phyloP scores from a whole-genome alignment of 768 basidiomycete species.

The Brasilioporus rufonigricans region DNA sequence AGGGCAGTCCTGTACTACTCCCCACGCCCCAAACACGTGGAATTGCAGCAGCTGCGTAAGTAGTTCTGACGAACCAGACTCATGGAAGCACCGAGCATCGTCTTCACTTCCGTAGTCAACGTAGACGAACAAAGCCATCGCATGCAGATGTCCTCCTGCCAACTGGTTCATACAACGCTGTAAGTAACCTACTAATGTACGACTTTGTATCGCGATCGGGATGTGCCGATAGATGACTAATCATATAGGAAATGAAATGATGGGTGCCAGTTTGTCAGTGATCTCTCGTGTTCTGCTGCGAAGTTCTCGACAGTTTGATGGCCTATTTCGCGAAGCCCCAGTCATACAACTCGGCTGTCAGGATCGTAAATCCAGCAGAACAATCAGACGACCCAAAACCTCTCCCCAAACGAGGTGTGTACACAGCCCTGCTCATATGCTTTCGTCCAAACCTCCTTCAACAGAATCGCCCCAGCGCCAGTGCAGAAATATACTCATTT shows the following conservation, averaged over 20 bases:
- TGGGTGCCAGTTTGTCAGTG: neutral
- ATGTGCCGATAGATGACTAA: constrained; percentile 24
- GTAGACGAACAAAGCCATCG: no score
- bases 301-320: constrained; percentile 38
- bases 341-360: constrained; percentile 58
- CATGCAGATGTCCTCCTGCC: no score
- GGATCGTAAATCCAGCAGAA: constrained; percentile 63
- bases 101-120: no score
- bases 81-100: no score
- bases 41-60: no score
- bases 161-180: no score
- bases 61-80: no score
- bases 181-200: no score
- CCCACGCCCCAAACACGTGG: no score
- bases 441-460: constrained; percentile 5
- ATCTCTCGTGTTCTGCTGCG: constrained; percentile 2
- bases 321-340: constrained; percentile 68
- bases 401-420: constrained; percentile 56
- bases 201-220: constrained; percentile 5
- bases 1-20: no score
- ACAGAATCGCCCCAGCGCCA: constrained; percentile 72
- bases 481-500: constrained; percentile 89
- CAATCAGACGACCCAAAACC: constrained; percentile 40
- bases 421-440: neutral
- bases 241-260: constrained; percentile 4